A percentile compares a stretch with the other conserved stretches of the same genome.
phyloP scores from a whole-genome alignment of 2,329 filamentous ascomycete species.

The Akanthomyces dipterigenus region DNA sequence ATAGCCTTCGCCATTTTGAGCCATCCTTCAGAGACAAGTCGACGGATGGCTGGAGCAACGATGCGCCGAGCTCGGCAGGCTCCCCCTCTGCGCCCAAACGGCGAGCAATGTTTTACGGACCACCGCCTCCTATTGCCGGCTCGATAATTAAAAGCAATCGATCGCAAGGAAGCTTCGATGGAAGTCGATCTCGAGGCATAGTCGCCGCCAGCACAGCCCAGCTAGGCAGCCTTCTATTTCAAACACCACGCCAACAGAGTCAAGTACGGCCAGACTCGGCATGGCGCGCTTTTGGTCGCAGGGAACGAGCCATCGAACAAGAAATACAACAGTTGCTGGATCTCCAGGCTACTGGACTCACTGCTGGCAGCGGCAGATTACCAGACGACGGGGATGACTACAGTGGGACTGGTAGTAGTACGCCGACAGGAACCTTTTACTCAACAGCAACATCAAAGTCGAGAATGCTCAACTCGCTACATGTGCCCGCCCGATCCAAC shows the following conservation, averaged over 20 bases:
- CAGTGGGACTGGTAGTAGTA: constrained; percentile 36
- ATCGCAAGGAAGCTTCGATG: constrained; percentile 13
- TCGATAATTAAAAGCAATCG: constrained; percentile 31
- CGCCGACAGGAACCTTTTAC: constrained; percentile 33
- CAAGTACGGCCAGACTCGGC: constrained; percentile 32
- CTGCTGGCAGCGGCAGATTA: constrained; percentile 28
- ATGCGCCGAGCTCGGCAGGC: constrained; percentile 20
- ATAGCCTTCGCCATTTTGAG: background rate
- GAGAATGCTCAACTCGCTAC: constrained; percentile 36
- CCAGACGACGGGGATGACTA: constrained; percentile 22
- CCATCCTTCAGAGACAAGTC: constrained; percentile 16
- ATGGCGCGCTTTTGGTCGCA: constrained; percentile 41
- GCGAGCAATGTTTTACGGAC: constrained; percentile 38
- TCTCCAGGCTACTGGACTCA: constrained; percentile 39
- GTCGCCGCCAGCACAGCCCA: constrained; percentile 18
- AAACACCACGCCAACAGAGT: constrained; percentile 23
- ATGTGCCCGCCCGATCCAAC: constrained; percentile 31
- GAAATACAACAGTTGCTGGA: constrained; percentile 44
- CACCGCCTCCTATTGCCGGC: constrained; percentile 43
- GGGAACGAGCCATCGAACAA: constrained; percentile 38
- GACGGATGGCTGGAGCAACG: constrained; percentile 17
- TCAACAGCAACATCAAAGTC: constrained; percentile 33
- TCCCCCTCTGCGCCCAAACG: constrained; percentile 27
- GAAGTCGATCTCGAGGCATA: constrained; percentile 13
- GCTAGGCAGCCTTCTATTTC: constrained; percentile 32